These are phyloP conservation scores for Pseudogymnoascus sp. DNA, from an alignment of 2,329 filamentous ascomycete species.

Conservation along the genomic window DNA sequence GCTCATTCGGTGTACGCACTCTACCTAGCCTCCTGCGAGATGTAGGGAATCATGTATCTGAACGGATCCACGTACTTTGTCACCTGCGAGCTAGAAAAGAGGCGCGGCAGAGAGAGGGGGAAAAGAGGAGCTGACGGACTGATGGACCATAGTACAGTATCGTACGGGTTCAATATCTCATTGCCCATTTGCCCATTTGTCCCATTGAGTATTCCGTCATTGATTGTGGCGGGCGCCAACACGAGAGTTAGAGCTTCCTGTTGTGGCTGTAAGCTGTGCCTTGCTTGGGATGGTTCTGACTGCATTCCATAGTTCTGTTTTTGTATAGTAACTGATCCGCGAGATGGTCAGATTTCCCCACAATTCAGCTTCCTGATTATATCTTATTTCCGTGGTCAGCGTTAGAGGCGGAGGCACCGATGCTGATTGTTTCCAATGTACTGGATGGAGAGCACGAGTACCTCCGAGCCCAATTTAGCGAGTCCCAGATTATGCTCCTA, in stretches of 20 bases:
- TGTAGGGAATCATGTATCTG: slow-evolving; percentile 2
- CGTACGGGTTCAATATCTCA: not conserved
- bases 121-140: slow-evolving; percentile 4
- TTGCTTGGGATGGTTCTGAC: not conserved
- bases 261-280: not conserved
- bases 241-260: slow-evolving; percentile 1
- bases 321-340: not conserved
- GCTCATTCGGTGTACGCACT: slow-evolving; percentile 2
- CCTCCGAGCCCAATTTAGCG: not conserved
- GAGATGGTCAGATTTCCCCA: slow-evolving; percentile 1
- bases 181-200: not conserved
- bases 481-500: slow-evolving; percentile 4
- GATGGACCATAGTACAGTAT: not conserved
- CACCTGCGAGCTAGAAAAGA: not conserved
- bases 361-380: slow-evolving; percentile 2
- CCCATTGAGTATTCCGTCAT: not conserved
- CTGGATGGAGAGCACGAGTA: not conserved
- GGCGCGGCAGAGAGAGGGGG: not conserved
- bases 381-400: not conserved
- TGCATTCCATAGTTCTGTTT: not conserved
- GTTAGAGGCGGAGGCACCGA: slow-evolving; percentile 6
- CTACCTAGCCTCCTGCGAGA: not conserved
- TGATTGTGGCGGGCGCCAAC: slow-evolving; percentile 3
- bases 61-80: not conserved
- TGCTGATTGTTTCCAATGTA: not conserved